Conservation (phyloP, 331 rosid species). For the Quercus lobata region DNA sequence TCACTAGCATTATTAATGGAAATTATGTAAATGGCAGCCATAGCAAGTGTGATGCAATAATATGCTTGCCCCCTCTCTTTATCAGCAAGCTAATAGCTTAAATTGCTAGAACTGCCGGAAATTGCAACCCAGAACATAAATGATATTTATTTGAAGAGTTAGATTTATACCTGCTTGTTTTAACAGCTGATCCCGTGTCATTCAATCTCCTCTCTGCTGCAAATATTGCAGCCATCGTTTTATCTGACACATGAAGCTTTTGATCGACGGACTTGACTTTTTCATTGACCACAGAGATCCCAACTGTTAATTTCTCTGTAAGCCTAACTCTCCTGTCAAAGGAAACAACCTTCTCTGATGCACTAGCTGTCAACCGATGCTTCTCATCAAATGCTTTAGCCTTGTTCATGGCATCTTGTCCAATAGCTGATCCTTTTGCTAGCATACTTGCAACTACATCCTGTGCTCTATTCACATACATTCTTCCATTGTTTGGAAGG, state of each 20-base stretch:
- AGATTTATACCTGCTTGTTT: conserved; percentile 75
- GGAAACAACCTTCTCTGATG: conserved; percentile 77
- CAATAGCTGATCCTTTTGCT: conserved; percentile 78
- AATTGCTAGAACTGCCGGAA: not conserved
- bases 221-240: conserved; percentile 86
- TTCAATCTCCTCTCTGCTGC: conserved; percentile 87
- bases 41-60: too few relatives aligned
- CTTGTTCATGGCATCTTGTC: conserved; percentile 82
- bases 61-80: too few relatives aligned
- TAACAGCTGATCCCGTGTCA: conserved; percentile 89
- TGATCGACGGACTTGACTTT: conserved; percentile 89
- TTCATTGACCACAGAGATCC: conserved; percentile 80
- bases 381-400: conserved; percentile 96
- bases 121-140: not conserved
- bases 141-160: not conserved
- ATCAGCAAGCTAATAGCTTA: not conserved
- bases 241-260: conserved; percentile 80
- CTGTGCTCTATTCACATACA: conserved; percentile 71
- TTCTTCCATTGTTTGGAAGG: conserved; percentile 50
- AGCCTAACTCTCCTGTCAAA: conserved; percentile 81
- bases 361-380: conserved; percentile 79
- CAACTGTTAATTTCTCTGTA: conserved; percentile 74
- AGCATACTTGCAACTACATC: conserved; percentile 70
- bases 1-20: not conserved
- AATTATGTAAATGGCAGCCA: too few relatives aligned